phyloP scores from a whole-genome alignment of 1,284 basidiomycete species.

The Trichosporon sp. region DNA sequence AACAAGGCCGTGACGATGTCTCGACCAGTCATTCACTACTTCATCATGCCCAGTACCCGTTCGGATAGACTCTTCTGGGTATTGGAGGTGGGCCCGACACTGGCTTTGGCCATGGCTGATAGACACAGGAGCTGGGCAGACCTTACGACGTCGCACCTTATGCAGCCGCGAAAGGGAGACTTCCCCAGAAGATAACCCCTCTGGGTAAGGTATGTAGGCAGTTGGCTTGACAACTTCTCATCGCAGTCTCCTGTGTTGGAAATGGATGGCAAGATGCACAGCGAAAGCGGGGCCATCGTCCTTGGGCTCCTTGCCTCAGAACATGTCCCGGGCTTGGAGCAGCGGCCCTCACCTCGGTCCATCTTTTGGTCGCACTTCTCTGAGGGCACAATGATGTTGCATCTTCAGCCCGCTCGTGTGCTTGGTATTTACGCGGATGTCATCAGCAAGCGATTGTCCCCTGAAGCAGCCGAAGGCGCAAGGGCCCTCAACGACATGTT shows the following conservation, averaged over 20 bases:
- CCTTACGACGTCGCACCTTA: slow-evolving; percentile 1
- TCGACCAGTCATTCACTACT: background rate
- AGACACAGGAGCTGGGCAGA: background rate
- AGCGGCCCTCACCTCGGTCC: background rate
- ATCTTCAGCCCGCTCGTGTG: slow-evolving; percentile 9
- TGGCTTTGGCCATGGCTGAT: background rate
- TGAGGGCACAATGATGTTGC: slow-evolving; percentile 7
- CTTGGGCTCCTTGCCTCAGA: background rate
- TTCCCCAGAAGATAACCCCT: background rate
- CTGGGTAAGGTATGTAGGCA: background rate
- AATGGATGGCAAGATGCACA: background rate
- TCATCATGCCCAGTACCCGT: slow-evolving; percentile 11
- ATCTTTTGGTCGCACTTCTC: slow-evolving; percentile 12
- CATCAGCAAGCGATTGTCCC: background rate
- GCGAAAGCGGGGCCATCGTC: background rate
- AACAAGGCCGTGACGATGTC: background rate
- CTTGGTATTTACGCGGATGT: background rate
- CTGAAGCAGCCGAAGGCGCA: background rate
- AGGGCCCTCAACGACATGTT: slow-evolving; percentile 12
- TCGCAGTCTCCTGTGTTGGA: slow-evolving; percentile 9
- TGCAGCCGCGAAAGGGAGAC: background rate
- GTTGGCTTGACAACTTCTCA: background rate
- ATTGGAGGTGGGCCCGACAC: background rate
- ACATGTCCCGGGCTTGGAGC: background rate
- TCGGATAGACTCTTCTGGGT: slow-evolving; percentile 14